Percentiles rank a stretch among this genome's conserved stretches.
Evolutionary conservation across 257 asterid genomes (phyloP).

Genomic region (Handroanthus guayacan): DNA sequence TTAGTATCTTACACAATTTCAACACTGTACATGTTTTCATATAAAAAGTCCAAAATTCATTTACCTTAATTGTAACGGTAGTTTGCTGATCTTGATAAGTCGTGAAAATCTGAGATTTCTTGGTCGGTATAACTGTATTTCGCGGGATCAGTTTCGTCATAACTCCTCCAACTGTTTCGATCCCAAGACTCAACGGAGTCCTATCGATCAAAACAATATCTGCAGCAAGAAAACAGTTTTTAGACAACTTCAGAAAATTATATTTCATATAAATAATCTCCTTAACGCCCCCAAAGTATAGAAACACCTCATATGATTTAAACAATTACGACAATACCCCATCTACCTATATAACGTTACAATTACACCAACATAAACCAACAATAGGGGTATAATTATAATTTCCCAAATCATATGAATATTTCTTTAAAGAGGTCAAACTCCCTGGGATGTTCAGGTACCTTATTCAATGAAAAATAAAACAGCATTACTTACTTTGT

Average conservation of each 20-base stretch:
- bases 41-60: background rate
- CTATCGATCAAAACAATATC: constrained; percentile 16
- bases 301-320: too few relatives aligned
- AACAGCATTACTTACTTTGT: constrained; percentile 34
- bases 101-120: constrained; percentile 56
- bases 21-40: background rate
- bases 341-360: too few relatives aligned
- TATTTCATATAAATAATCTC: too few relatives aligned
- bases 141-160: constrained; percentile 68
- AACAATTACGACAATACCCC: too few relatives aligned
- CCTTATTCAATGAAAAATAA: too few relatives aligned
- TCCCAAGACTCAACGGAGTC: constrained; percentile 57
- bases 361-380: too few relatives aligned
- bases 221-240: background rate
- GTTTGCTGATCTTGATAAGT: constrained; percentile 64
- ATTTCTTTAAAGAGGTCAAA: too few relatives aligned
- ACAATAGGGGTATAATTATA: too few relatives aligned
- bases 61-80: constrained; percentile 53
- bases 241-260: background rate
- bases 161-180: constrained; percentile 68
- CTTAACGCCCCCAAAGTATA: too few relatives aligned
- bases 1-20: background rate
- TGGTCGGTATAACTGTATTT: constrained; percentile 47
- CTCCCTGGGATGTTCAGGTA: too few relatives aligned
- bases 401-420: too few relatives aligned